These are phyloP conservation scores for Endocarpon pusillum DNA, from an alignment of 495 filamentous ascomycete genomes.

Conservation along the genomic window DNA sequence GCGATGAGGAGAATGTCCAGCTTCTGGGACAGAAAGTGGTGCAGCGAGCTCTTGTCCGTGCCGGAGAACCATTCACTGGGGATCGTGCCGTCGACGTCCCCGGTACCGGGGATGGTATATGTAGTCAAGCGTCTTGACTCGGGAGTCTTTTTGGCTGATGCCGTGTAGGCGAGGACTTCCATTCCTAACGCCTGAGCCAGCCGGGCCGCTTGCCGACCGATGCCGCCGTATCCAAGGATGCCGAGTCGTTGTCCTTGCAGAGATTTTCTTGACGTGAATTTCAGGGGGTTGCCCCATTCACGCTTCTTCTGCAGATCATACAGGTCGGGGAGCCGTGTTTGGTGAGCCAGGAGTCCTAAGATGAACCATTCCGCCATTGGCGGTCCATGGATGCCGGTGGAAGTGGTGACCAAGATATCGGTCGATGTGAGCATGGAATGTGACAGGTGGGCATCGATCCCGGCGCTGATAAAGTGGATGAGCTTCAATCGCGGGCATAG, in stretches of 20 bases:
- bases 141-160: conserved; percentile 35
- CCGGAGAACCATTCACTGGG: conserved; percentile 63
- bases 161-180: conserved; percentile 69
- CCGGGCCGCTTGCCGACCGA: conserved; percentile 59
- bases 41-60: conserved; percentile 36
- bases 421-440: conserved; percentile 47
- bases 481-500: conserved; percentile 36
- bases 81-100: conserved; percentile 56
- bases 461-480: conserved; percentile 62
- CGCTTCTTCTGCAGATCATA: conserved; percentile 30
- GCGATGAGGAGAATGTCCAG: conserved; percentile 63
- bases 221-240: conserved; percentile 72
- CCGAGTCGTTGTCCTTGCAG: conserved; percentile 42
- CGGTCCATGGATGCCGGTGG: conserved; percentile 64
- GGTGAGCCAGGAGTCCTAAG: conserved; percentile 38
- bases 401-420: conserved; percentile 48
- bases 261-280: conserved; percentile 22
- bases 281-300: conserved; percentile 15
- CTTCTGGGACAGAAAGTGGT: conserved; percentile 47
- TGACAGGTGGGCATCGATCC: conserved; percentile 47
- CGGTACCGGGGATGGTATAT: conserved; percentile 58
- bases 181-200: conserved; percentile 59
- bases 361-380: conserved; percentile 70
- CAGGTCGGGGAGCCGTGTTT: conserved; percentile 29
- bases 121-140: conserved; percentile 42